A percentile compares a stretch with the other conserved stretches of the same genome.
Conservation (phyloP, 495 filamentous ascomycete species). For the Eremomyces bilateralis region DNA sequence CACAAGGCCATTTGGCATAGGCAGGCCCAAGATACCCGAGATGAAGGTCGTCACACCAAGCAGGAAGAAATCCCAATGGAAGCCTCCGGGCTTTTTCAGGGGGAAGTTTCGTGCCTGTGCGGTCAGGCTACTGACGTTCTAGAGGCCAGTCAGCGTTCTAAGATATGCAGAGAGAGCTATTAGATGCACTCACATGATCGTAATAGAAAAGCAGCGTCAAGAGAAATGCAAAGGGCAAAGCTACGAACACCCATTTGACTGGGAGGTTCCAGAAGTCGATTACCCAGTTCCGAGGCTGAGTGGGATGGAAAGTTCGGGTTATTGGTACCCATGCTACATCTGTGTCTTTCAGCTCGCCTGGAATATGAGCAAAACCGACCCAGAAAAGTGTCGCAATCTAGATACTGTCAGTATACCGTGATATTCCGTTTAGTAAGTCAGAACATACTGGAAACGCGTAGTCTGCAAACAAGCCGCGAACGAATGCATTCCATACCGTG, state of each 20-base stretch:
- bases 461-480: constrained; percentile 17
- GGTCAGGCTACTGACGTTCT: constrained; percentile 54
- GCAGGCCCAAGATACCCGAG: constrained; percentile 63
- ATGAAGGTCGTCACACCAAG: constrained; percentile 66
- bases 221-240: constrained; percentile 65
- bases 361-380: constrained; percentile 17
- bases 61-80: constrained; percentile 86
- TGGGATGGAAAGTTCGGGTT: constrained; percentile 48
- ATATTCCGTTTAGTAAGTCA: background rate
- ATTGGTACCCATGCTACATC: constrained; percentile 11
- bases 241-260: constrained; percentile 54
- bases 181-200: constrained; percentile 38
- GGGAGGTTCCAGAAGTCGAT: constrained; percentile 66
- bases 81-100: constrained; percentile 69
- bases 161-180: no score
- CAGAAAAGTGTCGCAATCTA: constrained; percentile 19
- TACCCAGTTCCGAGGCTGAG: constrained; percentile 52
- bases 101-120: constrained; percentile 82
- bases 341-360: constrained; percentile 10
- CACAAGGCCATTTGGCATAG: constrained; percentile 62
- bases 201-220: constrained; percentile 78
- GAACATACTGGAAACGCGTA: constrained; percentile 15
- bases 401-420: background rate
- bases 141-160: background rate
- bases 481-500: constrained; percentile 9